Conservation (phyloP, 257 asterid genomes). For the Fraxinus anomala region DNA sequence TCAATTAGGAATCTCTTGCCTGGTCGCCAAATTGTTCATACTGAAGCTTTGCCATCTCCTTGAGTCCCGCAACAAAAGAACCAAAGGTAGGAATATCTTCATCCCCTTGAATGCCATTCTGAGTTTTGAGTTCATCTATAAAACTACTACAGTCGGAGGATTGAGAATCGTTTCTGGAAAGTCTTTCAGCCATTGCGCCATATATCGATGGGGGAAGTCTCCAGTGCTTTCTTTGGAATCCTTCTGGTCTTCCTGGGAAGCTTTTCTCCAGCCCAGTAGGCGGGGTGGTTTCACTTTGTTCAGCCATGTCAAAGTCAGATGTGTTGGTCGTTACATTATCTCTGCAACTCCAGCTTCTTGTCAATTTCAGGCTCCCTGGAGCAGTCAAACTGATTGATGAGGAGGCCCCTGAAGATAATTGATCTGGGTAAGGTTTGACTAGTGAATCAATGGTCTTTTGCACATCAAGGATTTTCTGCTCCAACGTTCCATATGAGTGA, state of each 20-base stretch:
- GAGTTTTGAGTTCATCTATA: slow-evolving; percentile 37
- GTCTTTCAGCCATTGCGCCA: slow-evolving; percentile 29
- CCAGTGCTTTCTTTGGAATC: slow-evolving; percentile 63
- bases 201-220: slow-evolving; percentile 40
- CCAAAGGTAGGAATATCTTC: slow-evolving; percentile 53
- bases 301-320: slow-evolving; percentile 46
- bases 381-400: slow-evolving; percentile 38
- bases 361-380: slow-evolving; percentile 55
- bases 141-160: slow-evolving; percentile 46
- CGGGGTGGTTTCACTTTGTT: slow-evolving; percentile 69
- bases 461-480: slow-evolving; percentile 53
- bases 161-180: slow-evolving; percentile 47
- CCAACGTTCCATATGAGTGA: slow-evolving; percentile 42
- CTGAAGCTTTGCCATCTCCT: slow-evolving; percentile 56
- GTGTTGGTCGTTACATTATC: slow-evolving; percentile 49
- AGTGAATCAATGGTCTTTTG: slow-evolving; percentile 51
- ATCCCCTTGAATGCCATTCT: slow-evolving; percentile 35
- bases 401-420: slow-evolving; percentile 45
- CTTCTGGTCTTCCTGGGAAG: slow-evolving; percentile 70
- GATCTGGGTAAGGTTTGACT: slow-evolving; percentile 45
- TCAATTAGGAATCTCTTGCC: slow-evolving; percentile 29
- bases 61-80: slow-evolving; percentile 53
- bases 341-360: slow-evolving; percentile 69
- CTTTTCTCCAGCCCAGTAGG: slow-evolving; percentile 61
- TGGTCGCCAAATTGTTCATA: slow-evolving; percentile 34